A percentile compares a stretch with the other conserved stretches of the same genome.
Evolutionary conservation across 2,329 filamentous ascomycete species (phyloP).

Genomic region (Penicillium hordei): DNA sequence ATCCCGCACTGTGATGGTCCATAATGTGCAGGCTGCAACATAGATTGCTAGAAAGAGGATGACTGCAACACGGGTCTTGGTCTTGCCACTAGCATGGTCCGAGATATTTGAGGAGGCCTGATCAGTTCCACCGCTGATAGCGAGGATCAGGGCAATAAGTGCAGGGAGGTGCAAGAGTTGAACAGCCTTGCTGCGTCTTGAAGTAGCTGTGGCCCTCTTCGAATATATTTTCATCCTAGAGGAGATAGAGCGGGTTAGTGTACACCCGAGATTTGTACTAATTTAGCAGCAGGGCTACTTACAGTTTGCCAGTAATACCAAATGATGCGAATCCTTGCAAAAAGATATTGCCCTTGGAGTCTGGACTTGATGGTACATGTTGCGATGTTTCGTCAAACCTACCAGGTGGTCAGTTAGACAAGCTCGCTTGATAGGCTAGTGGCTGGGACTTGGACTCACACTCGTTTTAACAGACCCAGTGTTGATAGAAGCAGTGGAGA

Average conservation of each 20-base stretch:
- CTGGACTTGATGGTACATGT: conserved; percentile 1
- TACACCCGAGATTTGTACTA: not conserved
- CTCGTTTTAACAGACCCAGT: conserved; percentile 6
- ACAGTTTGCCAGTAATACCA: not conserved
- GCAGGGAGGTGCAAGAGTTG: conserved; percentile 9
- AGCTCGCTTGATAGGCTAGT: not conserved
- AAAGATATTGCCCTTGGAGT: not conserved
- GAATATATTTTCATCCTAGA: not conserved
- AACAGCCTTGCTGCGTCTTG: conserved; percentile 2
- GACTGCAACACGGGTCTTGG: conserved; percentile 1
- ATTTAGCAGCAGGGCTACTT: not conserved
- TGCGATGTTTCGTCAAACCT: conserved; percentile 6
- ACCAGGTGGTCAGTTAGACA: not conserved
- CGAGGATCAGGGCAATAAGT: conserved; percentile 5
- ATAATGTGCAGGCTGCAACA: not conserved
- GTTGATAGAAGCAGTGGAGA: conserved; percentile 6
- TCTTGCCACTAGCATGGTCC: conserved; percentile 1
- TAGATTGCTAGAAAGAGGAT: conserved; percentile 3
- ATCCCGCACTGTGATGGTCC: conserved; percentile 1
- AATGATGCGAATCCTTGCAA: not conserved
- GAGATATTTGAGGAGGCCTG: conserved; percentile 5
- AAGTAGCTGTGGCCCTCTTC: conserved; percentile 5
- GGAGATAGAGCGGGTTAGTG: not conserved
- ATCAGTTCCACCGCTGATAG: conserved; percentile 7
- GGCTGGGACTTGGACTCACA: not conserved